Evolutionary conservation across 2,329 filamentous ascomycete genomes (phyloP).

Genomic region (Colletotrichum gloeosporioides): DNA sequence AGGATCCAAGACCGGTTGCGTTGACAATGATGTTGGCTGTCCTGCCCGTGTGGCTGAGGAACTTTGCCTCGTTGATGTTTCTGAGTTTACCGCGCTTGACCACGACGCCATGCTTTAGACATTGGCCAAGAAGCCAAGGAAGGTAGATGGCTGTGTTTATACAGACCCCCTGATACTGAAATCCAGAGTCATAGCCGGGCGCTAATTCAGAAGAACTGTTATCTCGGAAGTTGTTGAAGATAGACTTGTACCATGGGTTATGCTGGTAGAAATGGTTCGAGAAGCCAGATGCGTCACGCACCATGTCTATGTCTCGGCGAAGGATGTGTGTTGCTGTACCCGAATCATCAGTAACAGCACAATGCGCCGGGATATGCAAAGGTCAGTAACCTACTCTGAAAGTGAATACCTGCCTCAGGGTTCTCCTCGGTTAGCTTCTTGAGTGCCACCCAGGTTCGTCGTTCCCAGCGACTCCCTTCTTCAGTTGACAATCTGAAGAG

Average conservation of each 20-base stretch:
- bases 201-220: conserved; percentile 64
- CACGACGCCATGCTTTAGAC: conserved; percentile 63
- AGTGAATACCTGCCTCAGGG: conserved; percentile 77
- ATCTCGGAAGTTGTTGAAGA: conserved; percentile 73
- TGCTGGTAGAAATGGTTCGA: conserved; percentile 67
- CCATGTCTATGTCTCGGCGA: conserved; percentile 63
- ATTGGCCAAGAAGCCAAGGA: conserved; percentile 72
- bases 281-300: conserved; percentile 59
- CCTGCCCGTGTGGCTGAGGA: conserved; percentile 61
- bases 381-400: conserved; percentile 55
- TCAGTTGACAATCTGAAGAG: conserved; percentile 35
- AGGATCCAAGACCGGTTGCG: conserved; percentile 70
- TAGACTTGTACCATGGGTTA: conserved; percentile 76
- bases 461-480: conserved; percentile 54
- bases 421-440: conserved; percentile 60
- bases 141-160: conserved; percentile 78
- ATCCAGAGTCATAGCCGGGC: conserved; percentile 60
- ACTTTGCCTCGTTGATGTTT: conserved; percentile 67
- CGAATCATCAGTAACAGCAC: background rate
- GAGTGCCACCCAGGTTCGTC: conserved; percentile 62
- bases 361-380: conserved; percentile 42
- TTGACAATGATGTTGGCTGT: conserved; percentile 69
- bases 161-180: conserved; percentile 70
- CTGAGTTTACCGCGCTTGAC: conserved; percentile 56
- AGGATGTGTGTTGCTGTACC: conserved; percentile 46